Evolutionary conservation across 73 alveolate genomes (phyloP), one percentile per base, ranked within the genome.

Genomic region (Loxodes magnus): DNA sequence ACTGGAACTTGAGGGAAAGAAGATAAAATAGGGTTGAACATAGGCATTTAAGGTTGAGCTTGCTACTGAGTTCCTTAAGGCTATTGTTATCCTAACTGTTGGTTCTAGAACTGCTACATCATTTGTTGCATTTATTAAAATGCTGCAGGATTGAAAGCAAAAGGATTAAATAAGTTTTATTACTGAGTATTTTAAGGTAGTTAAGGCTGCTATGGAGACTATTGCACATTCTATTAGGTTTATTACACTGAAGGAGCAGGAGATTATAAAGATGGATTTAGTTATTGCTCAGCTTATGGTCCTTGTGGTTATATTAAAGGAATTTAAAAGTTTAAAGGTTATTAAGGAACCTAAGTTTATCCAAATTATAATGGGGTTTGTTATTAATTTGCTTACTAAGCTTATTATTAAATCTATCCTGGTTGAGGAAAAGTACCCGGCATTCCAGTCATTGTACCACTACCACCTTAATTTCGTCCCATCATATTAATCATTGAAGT

Each of bases 401-500:
- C 9, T 2, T n/a, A 15, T 5, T 10, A 15, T n/a, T 20, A 25
- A 7, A 20, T 41, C 15, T 41, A 37, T 1, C 59, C 59, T n/a
- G 59, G 59, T 12, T 37, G 43, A 10, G 59, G 59, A 46, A 46
- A 46, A n/a, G 36, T 12, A 5, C 53, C 15, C n/a, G 59, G 17
- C 1, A 25, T 41, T 46, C 59, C 59, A 10, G 59, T 25, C 51
- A 56, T 5, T 42, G 55, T 28, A 6, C 70, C 70, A 21, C 67
- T 38, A 43, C 20, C 25, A 56, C 29, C 25, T 12, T 38, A n/a
- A n/a, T n/a, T 50, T 15, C 31, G 2, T 22, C 63, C 16, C 77
- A 67, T 56, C 59, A 56, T 55, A 46, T 73, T 72, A 48, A 73
- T 43, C 5, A 58, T 65, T 61, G 66, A 65, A 27, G 67, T 24